Percentiles rank a stretch among this genome's conserved stretches.
These are phyloP conservation scores for Apiotrichum sp. DNA, from an alignment of 1,284 basidiomycete genomes.

Conservation along the genomic window DNA sequence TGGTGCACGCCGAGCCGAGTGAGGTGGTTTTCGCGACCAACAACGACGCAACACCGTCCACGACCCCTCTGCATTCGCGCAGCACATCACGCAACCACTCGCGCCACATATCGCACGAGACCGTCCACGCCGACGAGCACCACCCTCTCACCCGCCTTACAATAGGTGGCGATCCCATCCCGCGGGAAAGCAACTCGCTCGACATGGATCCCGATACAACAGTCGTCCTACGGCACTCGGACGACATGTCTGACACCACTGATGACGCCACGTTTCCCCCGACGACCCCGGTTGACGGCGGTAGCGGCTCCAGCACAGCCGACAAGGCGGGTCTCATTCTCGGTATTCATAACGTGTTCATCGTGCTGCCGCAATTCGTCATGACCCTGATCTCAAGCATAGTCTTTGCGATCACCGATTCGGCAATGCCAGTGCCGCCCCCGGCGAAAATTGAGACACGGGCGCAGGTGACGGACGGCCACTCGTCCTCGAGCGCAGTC, in stretches of 20 bases:
- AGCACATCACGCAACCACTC: neutral
- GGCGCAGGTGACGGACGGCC: neutral
- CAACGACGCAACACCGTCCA: neutral
- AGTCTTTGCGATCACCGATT: conserved; percentile 50
- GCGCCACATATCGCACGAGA: conserved; percentile 3
- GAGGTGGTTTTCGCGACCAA: conserved; percentile 12
- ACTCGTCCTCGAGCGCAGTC: conserved; percentile 9
- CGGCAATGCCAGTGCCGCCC: conserved; percentile 7
- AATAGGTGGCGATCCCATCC: neutral
- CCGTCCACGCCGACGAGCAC: neutral
- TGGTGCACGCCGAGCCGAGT: neutral
- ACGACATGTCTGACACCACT: conserved; percentile 12
- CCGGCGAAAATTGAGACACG: neutral
- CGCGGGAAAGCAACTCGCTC: neutral
- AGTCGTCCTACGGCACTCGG: conserved; percentile 35
- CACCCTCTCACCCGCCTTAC: neutral
- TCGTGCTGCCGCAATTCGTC: conserved; percentile 61
- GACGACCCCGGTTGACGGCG: neutral
- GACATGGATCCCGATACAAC: conserved; percentile 25
- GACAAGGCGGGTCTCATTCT: conserved; percentile 84
- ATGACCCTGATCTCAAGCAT: conserved; percentile 50
- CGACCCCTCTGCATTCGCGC: conserved; percentile 4
- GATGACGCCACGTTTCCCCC: neutral
- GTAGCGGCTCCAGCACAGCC: conserved; percentile 49
- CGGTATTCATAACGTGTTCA: conserved; percentile 84